Base-by-base conservation (phyloP, 768 basidiomycete species). In the Thelephora aurantiotincta region DNA sequence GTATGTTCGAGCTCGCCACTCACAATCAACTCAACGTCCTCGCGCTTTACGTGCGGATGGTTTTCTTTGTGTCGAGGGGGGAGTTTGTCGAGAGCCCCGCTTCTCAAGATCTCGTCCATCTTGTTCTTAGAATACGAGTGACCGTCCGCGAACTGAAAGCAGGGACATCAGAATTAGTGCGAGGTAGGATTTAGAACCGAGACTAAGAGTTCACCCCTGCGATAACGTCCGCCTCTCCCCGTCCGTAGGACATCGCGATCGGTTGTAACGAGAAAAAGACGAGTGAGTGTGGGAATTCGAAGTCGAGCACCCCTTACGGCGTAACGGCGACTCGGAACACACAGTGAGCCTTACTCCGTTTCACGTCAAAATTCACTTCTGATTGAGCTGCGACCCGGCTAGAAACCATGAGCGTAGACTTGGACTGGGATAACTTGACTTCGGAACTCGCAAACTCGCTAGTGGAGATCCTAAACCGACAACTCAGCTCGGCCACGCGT, bases 401-500 rank as follows among this genome's bases (percentile, higher is more conserved):
- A 30, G 26, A 11, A 38, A 11, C 11, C 16, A 96, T 96, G 93
- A 94, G 92, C 14, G 78, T 99, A 65, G 94, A 98, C 68, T 68
- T 99, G 47, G 88, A 94, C 68, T 99, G 94, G 93, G 65, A 68
- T 54, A 78, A 80, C 54, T 77, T 98, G 52, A 81, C 90, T 64
- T 62, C 72, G 18, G 73, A 79, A 1, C 74, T 96, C 11, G 74
- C 90, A 6, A 67, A 68, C 14, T 72, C 71, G 26, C 72, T 93
- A 49, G 74, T 92, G 49, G 71, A 76, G 35, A 58, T 82, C 43
- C 80, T 99, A 57, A 92, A 96, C 66, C 67, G 68, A 49, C 84
- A 89, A 49, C 81, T 99, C 19, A 58, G 72, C 5, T 72, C 65
- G 44, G 77, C 81, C 2, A 64, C 76, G 30, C 68, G 88, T n/a